Percentiles rank a stretch among this genome's conserved stretches.
Conservation (phyloP, 306 rosid species). For the Aeschynomene evenia region DNA sequence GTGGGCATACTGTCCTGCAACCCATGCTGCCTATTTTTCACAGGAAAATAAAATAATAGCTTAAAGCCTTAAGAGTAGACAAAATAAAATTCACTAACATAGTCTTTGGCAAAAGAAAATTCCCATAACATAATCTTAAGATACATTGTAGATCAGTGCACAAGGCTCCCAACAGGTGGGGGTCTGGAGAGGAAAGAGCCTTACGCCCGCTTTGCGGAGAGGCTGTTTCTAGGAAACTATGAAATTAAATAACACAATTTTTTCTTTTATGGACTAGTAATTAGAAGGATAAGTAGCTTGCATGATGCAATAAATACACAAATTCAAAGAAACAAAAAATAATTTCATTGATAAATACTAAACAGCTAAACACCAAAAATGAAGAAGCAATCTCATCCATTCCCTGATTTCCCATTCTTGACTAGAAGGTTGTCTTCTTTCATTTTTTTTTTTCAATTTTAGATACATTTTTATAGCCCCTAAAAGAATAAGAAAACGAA, state of each 20-base stretch:
- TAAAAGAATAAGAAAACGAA: background rate
- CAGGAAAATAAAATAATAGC: background rate
- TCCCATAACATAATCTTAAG: no score
- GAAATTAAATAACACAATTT: background rate
- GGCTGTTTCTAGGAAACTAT: background rate
- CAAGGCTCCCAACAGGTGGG: background rate
- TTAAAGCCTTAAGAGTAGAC: background rate
- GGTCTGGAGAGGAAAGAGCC: no score
- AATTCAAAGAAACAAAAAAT: background rate
- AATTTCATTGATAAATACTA: background rate
- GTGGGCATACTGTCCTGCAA: constrained; percentile 96
- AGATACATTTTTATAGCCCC: background rate
- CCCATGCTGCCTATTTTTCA: constrained; percentile 88
- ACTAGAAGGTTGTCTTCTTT: background rate
- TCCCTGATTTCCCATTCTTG: background rate
- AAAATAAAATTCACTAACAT: background rate
- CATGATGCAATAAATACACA: background rate
- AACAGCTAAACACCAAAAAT: background rate
- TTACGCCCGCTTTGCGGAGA: no score
- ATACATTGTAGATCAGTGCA: no score
- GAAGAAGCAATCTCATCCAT: background rate
- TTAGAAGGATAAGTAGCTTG: background rate
- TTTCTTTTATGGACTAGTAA: background rate
- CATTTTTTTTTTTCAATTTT: background rate
- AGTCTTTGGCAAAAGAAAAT: no score